Conservation (phyloP, 116 monocot species). For the Trichopus zeylanicus region DNA sequence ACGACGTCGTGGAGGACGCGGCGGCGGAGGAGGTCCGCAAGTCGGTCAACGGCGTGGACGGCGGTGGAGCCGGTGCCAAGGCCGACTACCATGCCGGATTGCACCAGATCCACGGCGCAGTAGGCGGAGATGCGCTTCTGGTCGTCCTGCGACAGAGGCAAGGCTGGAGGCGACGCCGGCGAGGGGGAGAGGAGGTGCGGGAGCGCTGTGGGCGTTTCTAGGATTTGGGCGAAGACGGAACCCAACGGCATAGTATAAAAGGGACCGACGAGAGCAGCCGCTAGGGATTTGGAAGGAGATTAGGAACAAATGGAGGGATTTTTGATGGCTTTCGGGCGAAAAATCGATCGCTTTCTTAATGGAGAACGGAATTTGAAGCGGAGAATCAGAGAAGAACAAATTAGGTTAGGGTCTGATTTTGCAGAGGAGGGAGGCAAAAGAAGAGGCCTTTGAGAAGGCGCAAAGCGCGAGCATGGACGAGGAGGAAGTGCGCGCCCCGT, state of each 20-base stretch:
- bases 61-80: slow-evolving; percentile 57
- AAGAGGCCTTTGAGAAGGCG: too few species aligned
- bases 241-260: neutral
- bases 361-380: neutral
- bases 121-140: slow-evolving; percentile 14
- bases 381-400: too few species aligned
- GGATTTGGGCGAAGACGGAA: neutral
- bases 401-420: slow-evolving; percentile 1
- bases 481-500: neutral
- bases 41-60: slow-evolving; percentile 30
- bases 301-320: neutral
- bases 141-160: slow-evolving; percentile 3
- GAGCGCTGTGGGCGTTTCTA: slow-evolving; percentile 14
- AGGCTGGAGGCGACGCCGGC: neutral
- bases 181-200: neutral
- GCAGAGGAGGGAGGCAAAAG: neutral
- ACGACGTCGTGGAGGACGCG: slow-evolving; percentile 13
- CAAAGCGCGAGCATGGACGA: neutral
- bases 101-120: slow-evolving; percentile 26
- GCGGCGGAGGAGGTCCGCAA: slow-evolving; percentile 33
- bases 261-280: neutral
- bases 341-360: neutral
- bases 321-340: neutral
- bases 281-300: neutral
- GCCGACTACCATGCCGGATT: slow-evolving; percentile 45